These are phyloP conservation scores for Talaromyces nanjingensis DNA, from an alignment of 495 filamentous ascomycete genomes.

Conservation along the genomic window DNA sequence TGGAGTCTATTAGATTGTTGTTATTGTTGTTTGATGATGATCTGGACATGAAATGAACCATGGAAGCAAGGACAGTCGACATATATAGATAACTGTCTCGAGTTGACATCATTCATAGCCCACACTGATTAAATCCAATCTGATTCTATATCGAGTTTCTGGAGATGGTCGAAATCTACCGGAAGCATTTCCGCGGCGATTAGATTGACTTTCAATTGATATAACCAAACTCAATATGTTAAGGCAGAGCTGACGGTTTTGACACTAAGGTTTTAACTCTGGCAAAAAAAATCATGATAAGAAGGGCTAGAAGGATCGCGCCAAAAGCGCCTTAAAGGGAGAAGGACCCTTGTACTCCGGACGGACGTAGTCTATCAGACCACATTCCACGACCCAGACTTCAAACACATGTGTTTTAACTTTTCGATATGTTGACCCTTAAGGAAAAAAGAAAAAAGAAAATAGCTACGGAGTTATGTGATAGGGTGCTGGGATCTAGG, in stretches of 20 bases:
- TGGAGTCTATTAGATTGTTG: neutral
- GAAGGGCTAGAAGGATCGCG: neutral
- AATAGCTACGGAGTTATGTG: neutral
- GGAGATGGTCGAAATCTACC: neutral
- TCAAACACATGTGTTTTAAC: neutral
- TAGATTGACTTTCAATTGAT: neutral
- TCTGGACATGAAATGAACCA: neutral
- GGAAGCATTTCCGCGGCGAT: constrained; percentile 9
- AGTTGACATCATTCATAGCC: neutral
- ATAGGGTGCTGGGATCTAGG: neutral
- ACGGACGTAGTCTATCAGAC: neutral
- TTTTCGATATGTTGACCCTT: neutral
- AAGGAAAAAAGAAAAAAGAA: neutral
- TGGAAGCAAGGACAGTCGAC: neutral
- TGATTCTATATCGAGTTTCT: neutral
- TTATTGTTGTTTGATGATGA: neutral
- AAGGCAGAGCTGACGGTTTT: neutral
- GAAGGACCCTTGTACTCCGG: neutral
- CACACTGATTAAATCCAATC: neutral
- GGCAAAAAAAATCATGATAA: neutral
- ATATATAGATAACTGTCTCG: neutral
- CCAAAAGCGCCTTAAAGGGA: neutral
- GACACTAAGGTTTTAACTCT: neutral
- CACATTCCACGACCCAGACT: neutral
- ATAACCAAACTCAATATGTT: neutral